Evolutionary conservation across 345 rosid species (phyloP), one percentile per base, ranked within the genome.

Genomic region (Brassica cretica): DNA sequence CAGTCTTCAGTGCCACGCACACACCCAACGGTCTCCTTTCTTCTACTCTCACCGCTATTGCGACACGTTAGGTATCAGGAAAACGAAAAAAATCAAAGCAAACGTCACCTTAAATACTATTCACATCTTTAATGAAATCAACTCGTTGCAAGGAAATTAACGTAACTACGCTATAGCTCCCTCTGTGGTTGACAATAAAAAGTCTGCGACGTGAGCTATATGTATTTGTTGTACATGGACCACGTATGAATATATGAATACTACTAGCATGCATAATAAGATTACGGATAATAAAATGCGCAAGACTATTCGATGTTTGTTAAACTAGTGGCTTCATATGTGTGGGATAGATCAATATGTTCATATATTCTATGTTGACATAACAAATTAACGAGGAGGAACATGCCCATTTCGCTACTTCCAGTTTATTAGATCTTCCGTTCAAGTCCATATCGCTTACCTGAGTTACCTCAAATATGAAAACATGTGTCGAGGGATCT

Each of bases 1-100:
- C 80, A 33, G 29, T 10, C 41, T 69, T 25, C 18, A 37, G 75
- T 77, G 71, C 70, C 75, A 63, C 80, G 21, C 24, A 65, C 71
- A 53, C 55, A 56, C 67, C 19, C 66, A 76, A 64, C 68, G 63
- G 68, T 60, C 68, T 68, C 63, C 18, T 66, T 51, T 8, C 46
- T 33, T 68, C 27, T 19, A 46, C 46, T n/a, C 51, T 71, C 37
- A 39, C 56, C 59, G 12, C 41, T 68, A 18, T 11, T 5, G 56
- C 18, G 18, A 49, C 56, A n/a, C 18, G 56, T 49, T 49, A 49
- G 55, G 55, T 49, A 49, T 5, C 6, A 30, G 25, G 25, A 24
- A 9, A 14, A 46, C 55, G 4, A 32, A 60, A 30, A 12, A 0
- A 62, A 62, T 14, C 66, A 29, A 64, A 33, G 10, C 68, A 64